Base-by-base conservation (phyloP, 177 flowering plant species). In the Vitis hybrid region DNA sequence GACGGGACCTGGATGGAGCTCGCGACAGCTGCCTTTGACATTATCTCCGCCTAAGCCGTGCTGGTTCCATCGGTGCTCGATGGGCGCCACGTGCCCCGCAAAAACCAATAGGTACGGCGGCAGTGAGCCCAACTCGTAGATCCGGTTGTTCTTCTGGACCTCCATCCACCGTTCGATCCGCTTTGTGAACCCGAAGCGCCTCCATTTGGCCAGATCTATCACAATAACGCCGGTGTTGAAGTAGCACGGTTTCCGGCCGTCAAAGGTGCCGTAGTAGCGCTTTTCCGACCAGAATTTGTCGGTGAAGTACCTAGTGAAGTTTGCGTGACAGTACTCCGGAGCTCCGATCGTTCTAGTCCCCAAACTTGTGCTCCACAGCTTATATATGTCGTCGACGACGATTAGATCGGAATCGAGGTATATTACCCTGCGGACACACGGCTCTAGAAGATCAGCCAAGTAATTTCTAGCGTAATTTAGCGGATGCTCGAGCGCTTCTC, bases 191-290 rank as follows among this genome's bases (percentile, higher is more conserved):
- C 88, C 86, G 16, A 50, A 69, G 51, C 74, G 74, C 76, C 91
- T 79, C 91, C 91, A 87, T 61, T 66, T 78, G 49, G 56, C 80
- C 75, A 87, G 76, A 78, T 87, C 90, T 56, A 87, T 85, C 56
- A 86, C 86, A 88, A 86, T 84, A 67, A 86, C 90, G 6, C 90
- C 90, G 0, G 90, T 86, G 83, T 86, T 86, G 81, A 86, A 86
- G 74, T 86, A 84, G 64, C 90, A 86, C 11, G 88, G 86, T 11
- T 51, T 75, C 72, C 90, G 59, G 12, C 85, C 78, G 5, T 18
- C 9, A 66, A 85, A 86, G 0, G 85, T 72, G 14, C 69, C 79
- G 27, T 84, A 67, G 24, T 72, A 71, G 57, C 76, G 55, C 56
- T 13, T 46, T 1, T 80, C 76, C 21, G 77, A 74, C 90, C 88